A percentile compares a stretch with the other conserved stretches of the same genome.
phyloP scores from a whole-genome alignment of 1,284 basidiomycete genomes.

The Moniliophthora roreri region DNA sequence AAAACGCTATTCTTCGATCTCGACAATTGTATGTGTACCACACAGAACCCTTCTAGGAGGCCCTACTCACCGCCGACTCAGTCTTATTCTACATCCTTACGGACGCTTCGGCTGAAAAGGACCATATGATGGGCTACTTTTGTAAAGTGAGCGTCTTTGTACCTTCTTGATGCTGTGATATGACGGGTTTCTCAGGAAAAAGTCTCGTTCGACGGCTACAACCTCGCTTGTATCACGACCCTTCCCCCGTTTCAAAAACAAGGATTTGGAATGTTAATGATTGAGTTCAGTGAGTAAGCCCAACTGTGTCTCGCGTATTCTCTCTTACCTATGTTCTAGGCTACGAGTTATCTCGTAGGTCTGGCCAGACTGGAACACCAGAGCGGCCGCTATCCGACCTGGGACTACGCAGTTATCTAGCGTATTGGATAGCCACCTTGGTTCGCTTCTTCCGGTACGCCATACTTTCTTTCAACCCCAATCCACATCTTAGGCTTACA shows the following conservation, averaged over 20 bases:
- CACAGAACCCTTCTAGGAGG: conserved; percentile 6
- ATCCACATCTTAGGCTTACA: conserved; percentile 35
- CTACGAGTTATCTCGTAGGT: conserved; percentile 85
- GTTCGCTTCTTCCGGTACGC: conserved; percentile 77
- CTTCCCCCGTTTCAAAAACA: conserved; percentile 91
- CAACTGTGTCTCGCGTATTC: too few relatives aligned
- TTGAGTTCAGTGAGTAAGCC: conserved; percentile 94
- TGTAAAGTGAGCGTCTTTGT: conserved; percentile 66
- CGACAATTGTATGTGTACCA: conserved; percentile 70
- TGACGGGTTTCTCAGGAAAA: conserved; percentile 70
- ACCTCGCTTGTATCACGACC: conserved; percentile 95
- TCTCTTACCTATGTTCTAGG: conserved; percentile 43
- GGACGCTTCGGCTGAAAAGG: conserved; percentile 74
- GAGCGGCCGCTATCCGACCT: conserved; percentile 95
- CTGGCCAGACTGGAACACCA: conserved; percentile 85
- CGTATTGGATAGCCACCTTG: conserved; percentile 88
- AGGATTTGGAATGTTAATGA: conserved; percentile 93
- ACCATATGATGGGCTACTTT: conserved; percentile 93
- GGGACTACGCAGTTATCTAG: conserved; percentile 87
- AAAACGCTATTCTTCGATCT: conserved; percentile 97
- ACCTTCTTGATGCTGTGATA: not conserved
- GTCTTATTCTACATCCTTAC: conserved; percentile 94
- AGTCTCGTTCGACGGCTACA: conserved; percentile 94
- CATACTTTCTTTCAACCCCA: conserved; percentile 15
- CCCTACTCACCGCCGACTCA: conserved; percentile 26